Percentiles rank a stretch among this genome's conserved stretches.
Conservation (phyloP, 139 green algal genomes). For the Haematococcus lacustris region DNA sequence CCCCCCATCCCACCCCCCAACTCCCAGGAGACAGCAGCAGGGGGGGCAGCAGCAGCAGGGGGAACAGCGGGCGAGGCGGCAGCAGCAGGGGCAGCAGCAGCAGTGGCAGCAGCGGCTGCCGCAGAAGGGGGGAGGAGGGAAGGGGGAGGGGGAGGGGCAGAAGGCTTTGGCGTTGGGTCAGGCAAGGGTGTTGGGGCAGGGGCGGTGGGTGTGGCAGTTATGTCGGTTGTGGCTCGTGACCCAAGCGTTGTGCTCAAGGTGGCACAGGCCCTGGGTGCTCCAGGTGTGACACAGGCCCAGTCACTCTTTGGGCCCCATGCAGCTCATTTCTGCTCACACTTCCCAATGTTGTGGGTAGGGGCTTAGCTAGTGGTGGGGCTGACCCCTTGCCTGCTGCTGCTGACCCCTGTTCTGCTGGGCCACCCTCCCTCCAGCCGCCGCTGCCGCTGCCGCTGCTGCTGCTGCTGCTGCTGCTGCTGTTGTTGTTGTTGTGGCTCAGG, state of each 20-base stretch:
- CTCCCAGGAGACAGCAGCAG: background rate
- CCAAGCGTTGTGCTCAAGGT: slow-evolving; percentile 15
- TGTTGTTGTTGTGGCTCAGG: slow-evolving; percentile 9
- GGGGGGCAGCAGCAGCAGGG: background rate
- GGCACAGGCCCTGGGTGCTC: slow-evolving; percentile 19
- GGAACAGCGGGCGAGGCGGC: too few species aligned
- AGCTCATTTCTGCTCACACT: background rate
- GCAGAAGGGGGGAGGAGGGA: slow-evolving; percentile 3
- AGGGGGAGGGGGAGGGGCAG: background rate
- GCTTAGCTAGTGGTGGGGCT: background rate
- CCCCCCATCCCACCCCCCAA: background rate
- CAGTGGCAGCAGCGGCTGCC: background rate
- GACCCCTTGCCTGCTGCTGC: background rate
- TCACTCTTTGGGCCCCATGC: background rate
- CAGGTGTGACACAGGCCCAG: slow-evolving; percentile 10
- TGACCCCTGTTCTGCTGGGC: background rate
- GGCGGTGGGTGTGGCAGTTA: background rate
- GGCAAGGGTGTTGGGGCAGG: background rate
- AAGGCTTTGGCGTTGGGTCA: background rate
- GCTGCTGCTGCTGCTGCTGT: background rate
- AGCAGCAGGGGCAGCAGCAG: background rate
- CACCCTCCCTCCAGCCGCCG: background rate
- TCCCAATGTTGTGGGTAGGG: background rate
- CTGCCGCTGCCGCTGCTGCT: background rate
- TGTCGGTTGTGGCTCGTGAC: slow-evolving; percentile 21